Evolutionary conservation across 345 rosid species (phyloP).

Genomic region (Eucalyptus viminalis): DNA sequence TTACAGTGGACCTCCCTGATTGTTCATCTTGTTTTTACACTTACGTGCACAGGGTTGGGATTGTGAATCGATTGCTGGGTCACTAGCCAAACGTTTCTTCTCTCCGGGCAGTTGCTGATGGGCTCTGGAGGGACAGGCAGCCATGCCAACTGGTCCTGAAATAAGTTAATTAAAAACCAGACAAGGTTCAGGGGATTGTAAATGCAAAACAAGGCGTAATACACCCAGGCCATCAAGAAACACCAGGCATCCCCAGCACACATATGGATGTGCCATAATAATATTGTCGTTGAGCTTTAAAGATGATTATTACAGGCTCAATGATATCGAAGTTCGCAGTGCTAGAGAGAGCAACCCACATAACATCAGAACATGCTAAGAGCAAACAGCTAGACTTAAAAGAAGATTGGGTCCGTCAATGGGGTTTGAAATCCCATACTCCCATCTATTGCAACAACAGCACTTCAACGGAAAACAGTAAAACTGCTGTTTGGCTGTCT

Average conservation of each 20-base stretch:
- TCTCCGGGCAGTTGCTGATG: background rate
- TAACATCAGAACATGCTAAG: background rate
- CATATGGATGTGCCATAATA: background rate
- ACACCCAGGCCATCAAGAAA: background rate
- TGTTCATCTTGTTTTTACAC: background rate
- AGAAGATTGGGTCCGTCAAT: background rate
- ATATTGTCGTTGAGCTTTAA: too few relatives aligned
- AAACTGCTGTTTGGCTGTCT: background rate
- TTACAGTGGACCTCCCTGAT: background rate
- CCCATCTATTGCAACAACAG: background rate
- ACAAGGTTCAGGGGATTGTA: background rate
- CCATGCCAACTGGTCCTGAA: background rate
- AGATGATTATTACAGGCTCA: background rate
- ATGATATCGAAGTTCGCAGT: background rate
- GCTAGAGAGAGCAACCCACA: background rate
- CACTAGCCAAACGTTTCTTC: background rate
- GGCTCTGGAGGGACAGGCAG: background rate
- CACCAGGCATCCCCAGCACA: background rate
- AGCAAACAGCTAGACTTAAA: background rate
- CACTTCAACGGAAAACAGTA: background rate
- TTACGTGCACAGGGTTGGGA: background rate
- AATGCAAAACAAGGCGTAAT: background rate
- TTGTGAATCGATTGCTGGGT: background rate
- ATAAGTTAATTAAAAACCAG: background rate
- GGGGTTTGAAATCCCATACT: background rate